Evolutionary conservation across 1,284 basidiomycete genomes (phyloP), one percentile per base, ranked within the genome.

Genomic region (Rhodofomes roseus): DNA sequence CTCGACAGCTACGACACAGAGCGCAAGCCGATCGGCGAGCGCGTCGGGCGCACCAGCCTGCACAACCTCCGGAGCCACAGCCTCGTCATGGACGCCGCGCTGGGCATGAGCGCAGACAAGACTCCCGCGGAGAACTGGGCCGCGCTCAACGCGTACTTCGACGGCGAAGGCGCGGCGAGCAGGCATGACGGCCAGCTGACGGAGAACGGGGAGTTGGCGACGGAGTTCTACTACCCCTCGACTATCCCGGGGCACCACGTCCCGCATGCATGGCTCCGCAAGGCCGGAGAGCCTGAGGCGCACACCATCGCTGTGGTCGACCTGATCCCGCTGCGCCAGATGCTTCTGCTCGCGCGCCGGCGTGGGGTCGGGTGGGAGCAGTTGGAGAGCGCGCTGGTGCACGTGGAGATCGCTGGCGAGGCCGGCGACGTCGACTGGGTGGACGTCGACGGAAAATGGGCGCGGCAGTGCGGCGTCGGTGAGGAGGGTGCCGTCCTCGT

Each of bases 161-260:
- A 52, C 20, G 27, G 27, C 50, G 50, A 52, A 25, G 50, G 50
- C 31, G 50, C 29, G 7, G n/a, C 31, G 50, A 52, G 18, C n/a
- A 34, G 29, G 29, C 50, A 52, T 25, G 50, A 12, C 11, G 50
- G 50, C 2, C 50, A 52, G 50, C 50, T 52, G n/a, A 14, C 18
- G 12, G 50, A 9, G 50, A 31, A 36, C 50, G 50, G 50, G 11
- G n/a, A 36, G 23, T 25, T 52, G n/a, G 34, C 29, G n/a, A 36
- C 34, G 27, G 50, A 37, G 50, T 34, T 52, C 31, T 52, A 52
- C 34, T 34, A 29, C 50, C 31, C 50, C 1, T 52, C 50, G 31
- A 52, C 50, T 25, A 34, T 52, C 31, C 50, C 50, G 31, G 50
- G 50, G 29, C 50, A 52, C 50, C 29, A 52, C 50, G 31, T 52